Conservation (phyloP, 148 eudicot species). For the Spergularia marina region DNA sequence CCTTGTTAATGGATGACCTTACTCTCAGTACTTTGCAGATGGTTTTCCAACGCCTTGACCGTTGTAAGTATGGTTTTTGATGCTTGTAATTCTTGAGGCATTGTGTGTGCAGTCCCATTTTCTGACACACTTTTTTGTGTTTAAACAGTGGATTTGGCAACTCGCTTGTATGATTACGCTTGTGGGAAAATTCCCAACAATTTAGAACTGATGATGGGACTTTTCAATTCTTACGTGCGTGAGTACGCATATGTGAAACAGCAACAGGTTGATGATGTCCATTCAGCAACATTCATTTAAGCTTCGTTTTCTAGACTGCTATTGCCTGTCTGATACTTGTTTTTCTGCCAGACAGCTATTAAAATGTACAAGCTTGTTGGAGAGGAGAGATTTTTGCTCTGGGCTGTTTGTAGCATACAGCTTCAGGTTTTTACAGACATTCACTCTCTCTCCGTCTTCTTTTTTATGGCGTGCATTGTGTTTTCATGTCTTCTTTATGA, state of each 20-base stretch:
- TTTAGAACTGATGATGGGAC: conserved; percentile 89
- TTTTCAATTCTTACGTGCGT: conserved; percentile 91
- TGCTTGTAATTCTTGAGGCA: not conserved
- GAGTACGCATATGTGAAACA: conserved; percentile 94
- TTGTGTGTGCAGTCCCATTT: not conserved
- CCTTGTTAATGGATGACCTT: conserved; percentile 63
- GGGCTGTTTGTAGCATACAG: conserved; percentile 97
- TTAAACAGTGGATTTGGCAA: conserved; percentile 84
- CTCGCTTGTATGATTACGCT: conserved; percentile 84
- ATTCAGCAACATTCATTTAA: not conserved
- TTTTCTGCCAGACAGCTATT: conserved; percentile 77
- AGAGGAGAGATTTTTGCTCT: conserved; percentile 93
- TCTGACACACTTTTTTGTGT: not conserved
- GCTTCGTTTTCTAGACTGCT: not conserved
- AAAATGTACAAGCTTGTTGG: conserved; percentile 91
- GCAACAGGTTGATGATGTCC: conserved; percentile 72
- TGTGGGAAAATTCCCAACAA: conserved; percentile 74
- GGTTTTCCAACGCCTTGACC: conserved; percentile 90
- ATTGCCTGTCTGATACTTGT: not conserved
- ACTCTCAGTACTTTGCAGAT: conserved; percentile 90
- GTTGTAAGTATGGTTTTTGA: conserved; percentile 44
- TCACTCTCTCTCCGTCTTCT: not conserved
- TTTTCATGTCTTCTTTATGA: not conserved
- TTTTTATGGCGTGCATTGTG: not conserved
- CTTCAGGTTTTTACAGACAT: conserved; percentile 53